Evolutionary conservation across 345 rosid genomes (phyloP).

Genomic region (Brassica nigra): DNA sequence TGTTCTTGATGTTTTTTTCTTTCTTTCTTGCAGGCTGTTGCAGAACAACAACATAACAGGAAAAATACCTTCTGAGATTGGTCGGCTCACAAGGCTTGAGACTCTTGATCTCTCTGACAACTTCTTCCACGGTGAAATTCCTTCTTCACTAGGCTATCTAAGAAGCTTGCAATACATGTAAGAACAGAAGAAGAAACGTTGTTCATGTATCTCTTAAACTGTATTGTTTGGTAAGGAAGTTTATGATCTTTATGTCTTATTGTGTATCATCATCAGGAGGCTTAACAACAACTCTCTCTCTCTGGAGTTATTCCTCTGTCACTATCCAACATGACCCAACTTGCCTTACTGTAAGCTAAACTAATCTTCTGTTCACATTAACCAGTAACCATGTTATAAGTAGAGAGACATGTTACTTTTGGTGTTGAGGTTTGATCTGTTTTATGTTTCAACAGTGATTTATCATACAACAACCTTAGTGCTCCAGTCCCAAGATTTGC

Average conservation of each 20-base stretch:
- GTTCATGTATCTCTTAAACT: not conserved
- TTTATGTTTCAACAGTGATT: constrained; percentile 57
- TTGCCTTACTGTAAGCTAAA: constrained; percentile 75
- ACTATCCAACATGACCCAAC: constrained; percentile 84
- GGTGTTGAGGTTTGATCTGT: constrained; percentile 18
- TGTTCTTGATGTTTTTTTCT: constrained; percentile 9
- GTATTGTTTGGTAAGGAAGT: not conserved
- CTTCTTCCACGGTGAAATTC: constrained; percentile 68
- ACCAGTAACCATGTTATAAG: not conserved
- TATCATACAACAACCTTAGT: constrained; percentile 91
- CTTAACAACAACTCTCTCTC: constrained; percentile 88
- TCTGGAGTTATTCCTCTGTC: constrained; percentile 67
- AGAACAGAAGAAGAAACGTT: constrained; percentile 18
- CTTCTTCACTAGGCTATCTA: constrained; percentile 63
- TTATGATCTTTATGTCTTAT: not conserved
- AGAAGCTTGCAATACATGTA: constrained; percentile 83
- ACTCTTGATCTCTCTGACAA: constrained; percentile 94
- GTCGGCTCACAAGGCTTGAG: constrained; percentile 69
- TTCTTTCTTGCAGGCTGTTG: constrained; percentile 53
- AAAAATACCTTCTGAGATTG: constrained; percentile 69
- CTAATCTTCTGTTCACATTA: not conserved
- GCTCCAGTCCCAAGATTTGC: constrained; percentile 85
- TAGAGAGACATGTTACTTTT: not conserved
- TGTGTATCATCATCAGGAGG: constrained; percentile 57
- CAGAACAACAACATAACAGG: constrained; percentile 98